A percentile compares a stretch with the other conserved stretches of the same genome.
Evolutionary conservation across 345 rosid genomes (phyloP).

Genomic region (Raphanus raphanistrum): DNA sequence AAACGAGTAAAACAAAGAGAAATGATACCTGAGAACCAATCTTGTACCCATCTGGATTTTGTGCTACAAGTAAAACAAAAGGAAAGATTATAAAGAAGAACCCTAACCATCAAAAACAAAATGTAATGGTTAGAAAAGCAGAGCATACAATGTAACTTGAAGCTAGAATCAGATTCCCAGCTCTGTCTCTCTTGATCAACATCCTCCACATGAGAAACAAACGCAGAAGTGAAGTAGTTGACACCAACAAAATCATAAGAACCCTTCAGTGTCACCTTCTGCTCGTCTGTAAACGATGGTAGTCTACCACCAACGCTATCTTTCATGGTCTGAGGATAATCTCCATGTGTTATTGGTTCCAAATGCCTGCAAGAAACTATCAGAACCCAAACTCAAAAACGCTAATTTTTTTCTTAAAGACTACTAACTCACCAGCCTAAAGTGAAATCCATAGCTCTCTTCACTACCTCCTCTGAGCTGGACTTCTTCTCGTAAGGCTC

Average conservation of each 20-base stretch:
- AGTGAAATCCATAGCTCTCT: slow-evolving; percentile 42
- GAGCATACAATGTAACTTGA: slow-evolving; percentile 30
- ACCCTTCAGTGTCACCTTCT: slow-evolving; percentile 33
- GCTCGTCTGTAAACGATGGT: slow-evolving; percentile 34
- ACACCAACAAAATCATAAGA: slow-evolving; percentile 40
- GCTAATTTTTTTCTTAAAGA: slow-evolving; percentile 4
- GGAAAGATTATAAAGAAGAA: slow-evolving; percentile 4
- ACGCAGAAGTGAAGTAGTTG: slow-evolving; percentile 39
- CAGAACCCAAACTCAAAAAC: slow-evolving; percentile 20
- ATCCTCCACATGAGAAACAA: slow-evolving; percentile 28
- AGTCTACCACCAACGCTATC: slow-evolving; percentile 29
- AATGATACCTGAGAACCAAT: slow-evolving; percentile 43
- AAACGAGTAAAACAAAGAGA: no score
- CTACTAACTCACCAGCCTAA: slow-evolving; percentile 40
- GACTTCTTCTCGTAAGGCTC: slow-evolving; percentile 36
- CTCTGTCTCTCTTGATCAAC: slow-evolving; percentile 32
- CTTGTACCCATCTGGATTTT: slow-evolving; percentile 30
- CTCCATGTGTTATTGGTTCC: slow-evolving; percentile 37
- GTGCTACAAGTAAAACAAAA: slow-evolving; percentile 15
- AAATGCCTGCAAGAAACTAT: slow-evolving; percentile 32
- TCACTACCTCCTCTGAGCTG: slow-evolving; percentile 32
- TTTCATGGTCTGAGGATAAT: slow-evolving; percentile 41
- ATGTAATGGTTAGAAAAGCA: not conserved
- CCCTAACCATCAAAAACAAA: not conserved
- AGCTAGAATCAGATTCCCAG: slow-evolving; percentile 35